Evolutionary conservation across 2,329 filamentous ascomycete genomes (phyloP).

Genomic region (Fusarium citri): DNA sequence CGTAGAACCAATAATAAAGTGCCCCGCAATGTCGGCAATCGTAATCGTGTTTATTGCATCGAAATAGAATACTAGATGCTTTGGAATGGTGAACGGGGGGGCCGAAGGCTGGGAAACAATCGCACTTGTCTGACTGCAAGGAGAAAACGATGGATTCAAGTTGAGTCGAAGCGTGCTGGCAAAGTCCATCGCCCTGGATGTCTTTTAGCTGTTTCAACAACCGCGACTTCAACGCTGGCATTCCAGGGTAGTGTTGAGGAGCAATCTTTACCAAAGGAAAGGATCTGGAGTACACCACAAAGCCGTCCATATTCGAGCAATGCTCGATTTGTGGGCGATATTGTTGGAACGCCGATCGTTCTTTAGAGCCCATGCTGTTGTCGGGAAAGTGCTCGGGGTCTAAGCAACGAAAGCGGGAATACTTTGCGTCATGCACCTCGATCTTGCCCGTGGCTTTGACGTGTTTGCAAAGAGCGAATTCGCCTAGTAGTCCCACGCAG

Average conservation of each 20-base stretch:
- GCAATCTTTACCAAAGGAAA: background rate
- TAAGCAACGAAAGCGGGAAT: fast-evolving
- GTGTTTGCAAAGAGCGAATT: background rate
- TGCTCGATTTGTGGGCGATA: background rate
- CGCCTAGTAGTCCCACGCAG: background rate
- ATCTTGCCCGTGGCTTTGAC: background rate
- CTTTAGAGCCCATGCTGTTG: fast-evolving
- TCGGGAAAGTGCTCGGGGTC: background rate
- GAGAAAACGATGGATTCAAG: background rate
- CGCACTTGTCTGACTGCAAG: background rate
- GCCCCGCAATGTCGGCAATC: background rate
- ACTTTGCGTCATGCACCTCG: fast-evolving
- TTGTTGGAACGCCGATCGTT: fast-evolving
- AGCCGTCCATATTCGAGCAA: fast-evolving
- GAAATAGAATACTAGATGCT: too few relatives aligned
- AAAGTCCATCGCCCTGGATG: background rate
- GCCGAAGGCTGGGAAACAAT: background rate
- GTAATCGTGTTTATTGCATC: background rate
- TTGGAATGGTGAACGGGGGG: background rate
- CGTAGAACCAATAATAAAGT: background rate
- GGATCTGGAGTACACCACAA: fast-evolving
- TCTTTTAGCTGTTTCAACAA: background rate
- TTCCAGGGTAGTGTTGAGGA: background rate
- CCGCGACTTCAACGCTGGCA: background rate
- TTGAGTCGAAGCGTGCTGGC: constrained; percentile 3